Conservation (phyloP, 1,284 basidiomycete genomes). For the Fomitopsis palustris region DNA sequence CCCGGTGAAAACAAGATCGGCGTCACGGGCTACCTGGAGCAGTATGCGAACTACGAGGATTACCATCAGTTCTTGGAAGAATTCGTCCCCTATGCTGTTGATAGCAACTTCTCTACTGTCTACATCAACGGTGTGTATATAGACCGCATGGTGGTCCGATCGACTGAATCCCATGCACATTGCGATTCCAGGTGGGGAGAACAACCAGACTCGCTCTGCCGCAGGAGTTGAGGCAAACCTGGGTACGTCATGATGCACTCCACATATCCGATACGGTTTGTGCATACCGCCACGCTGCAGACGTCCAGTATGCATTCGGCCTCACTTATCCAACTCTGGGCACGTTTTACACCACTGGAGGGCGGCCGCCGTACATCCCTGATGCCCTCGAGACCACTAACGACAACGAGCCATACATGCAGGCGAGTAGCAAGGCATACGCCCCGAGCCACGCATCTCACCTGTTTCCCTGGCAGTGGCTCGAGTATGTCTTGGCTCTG, state of each 20-base stretch:
- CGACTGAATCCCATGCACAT: not conserved
- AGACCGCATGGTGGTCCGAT: too few species aligned
- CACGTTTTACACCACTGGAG: slow-evolving; percentile 62
- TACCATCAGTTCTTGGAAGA: slow-evolving; percentile 36
- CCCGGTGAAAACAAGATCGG: slow-evolving; percentile 49
- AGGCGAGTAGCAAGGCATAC: slow-evolving; percentile 29
- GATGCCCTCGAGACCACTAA: slow-evolving; percentile 38
- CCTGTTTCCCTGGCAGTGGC: slow-evolving; percentile 40
- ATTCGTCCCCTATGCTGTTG: slow-evolving; percentile 28
- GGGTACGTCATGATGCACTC: not conserved
- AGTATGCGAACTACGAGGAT: slow-evolving; percentile 53
- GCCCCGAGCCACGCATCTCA: not conserved
- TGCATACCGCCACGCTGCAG: slow-evolving; percentile 23
- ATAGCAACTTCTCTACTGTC: slow-evolving; percentile 43
- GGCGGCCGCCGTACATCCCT: slow-evolving; percentile 55
- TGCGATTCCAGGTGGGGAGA: slow-evolving; percentile 42
- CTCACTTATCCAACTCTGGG: slow-evolving; percentile 45
- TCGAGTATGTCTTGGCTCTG: slow-evolving; percentile 40
- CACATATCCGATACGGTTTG: not conserved
- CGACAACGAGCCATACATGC: slow-evolving; percentile 64
- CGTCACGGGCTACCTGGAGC: slow-evolving; percentile 55
- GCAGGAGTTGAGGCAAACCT: slow-evolving; percentile 61
- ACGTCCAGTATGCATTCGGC: slow-evolving; percentile 65
- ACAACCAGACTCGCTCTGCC: slow-evolving; percentile 50
- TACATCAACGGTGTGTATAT: slow-evolving; percentile 26